Percentiles rank a stretch among this genome's conserved stretches.
Evolutionary conservation across 2,329 filamentous ascomycete species (phyloP).

Genomic region (Sarocladium strictum): DNA sequence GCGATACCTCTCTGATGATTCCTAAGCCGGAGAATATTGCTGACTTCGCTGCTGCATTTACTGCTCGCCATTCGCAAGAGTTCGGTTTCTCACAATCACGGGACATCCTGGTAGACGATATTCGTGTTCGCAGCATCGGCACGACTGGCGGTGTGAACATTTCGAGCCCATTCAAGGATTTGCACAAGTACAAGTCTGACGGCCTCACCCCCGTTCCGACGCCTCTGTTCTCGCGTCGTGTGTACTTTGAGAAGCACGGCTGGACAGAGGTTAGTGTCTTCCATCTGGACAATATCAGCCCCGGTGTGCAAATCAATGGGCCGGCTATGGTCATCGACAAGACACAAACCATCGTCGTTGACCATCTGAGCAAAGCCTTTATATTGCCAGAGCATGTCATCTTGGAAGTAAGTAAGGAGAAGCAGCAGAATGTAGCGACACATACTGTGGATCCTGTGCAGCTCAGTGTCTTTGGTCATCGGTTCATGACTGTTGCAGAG

Average conservation of each 20-base stretch:
- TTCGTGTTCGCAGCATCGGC: constrained; percentile 35
- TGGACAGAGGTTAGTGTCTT: constrained; percentile 22
- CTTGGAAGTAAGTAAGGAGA: constrained; percentile 43
- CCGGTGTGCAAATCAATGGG: constrained; percentile 49
- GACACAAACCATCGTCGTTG: constrained; percentile 68
- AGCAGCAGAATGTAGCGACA: constrained; percentile 18
- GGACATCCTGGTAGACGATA: constrained; percentile 34
- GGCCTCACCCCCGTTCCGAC: constrained; percentile 12
- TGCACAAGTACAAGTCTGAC: constrained; percentile 11
- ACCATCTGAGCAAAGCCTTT: constrained; percentile 25
- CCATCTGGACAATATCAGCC: constrained; percentile 47
- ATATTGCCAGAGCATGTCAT: constrained; percentile 38
- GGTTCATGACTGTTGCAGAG: constrained; percentile 77
- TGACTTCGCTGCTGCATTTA: constrained; percentile 27
- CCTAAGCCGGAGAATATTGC: constrained; percentile 16
- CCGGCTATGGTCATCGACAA: constrained; percentile 57
- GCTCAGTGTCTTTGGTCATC: constrained; percentile 67
- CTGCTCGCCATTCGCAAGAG: constrained; percentile 30
- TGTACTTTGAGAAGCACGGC: constrained; percentile 20
- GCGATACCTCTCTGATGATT: constrained; percentile 37
- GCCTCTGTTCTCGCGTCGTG: constrained; percentile 16
- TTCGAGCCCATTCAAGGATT: constrained; percentile 19
- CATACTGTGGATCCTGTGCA: constrained; percentile 36
- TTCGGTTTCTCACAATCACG: constrained; percentile 34
- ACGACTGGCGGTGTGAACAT: constrained; percentile 18